phyloP scores from a whole-genome alignment of 306 rosid species.

The Ammopiptanthus mongolicus region DNA sequence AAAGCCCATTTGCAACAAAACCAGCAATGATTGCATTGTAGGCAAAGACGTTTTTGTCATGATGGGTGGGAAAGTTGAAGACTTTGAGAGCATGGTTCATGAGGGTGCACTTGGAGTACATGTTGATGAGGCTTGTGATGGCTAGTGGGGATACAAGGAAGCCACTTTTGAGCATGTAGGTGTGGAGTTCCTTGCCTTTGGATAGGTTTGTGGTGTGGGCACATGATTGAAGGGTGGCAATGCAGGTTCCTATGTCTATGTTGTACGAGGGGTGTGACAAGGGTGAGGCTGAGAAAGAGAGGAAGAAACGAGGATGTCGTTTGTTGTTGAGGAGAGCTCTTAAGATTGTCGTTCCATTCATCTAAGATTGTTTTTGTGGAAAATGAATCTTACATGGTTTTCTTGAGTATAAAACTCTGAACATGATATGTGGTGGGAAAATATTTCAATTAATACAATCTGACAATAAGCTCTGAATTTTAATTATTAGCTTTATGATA shows the following conservation, averaged over 20 bases:
- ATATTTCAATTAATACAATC: too few species aligned
- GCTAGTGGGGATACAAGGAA: slow-evolving; percentile 48
- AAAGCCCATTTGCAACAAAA: slow-evolving; percentile 45
- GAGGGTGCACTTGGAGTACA: slow-evolving; percentile 72
- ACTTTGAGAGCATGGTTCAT: slow-evolving; percentile 46
- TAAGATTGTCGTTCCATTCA: slow-evolving; percentile 16
- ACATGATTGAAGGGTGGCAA: slow-evolving; percentile 54
- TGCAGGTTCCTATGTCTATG: slow-evolving; percentile 40
- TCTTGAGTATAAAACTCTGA: neutral
- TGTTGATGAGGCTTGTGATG: slow-evolving; percentile 73
- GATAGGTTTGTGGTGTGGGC: slow-evolving; percentile 44
- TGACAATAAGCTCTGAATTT: too few species aligned
- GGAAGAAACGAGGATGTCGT: neutral
- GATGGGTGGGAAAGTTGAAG: slow-evolving; percentile 33
- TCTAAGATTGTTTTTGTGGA: neutral
- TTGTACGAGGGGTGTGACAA: slow-evolving; percentile 16
- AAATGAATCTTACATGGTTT: neutral
- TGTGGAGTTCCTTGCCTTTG: slow-evolving; percentile 56
- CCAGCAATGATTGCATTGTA: slow-evolving; percentile 79
- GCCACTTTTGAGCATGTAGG: slow-evolving; percentile 46
- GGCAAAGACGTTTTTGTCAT: slow-evolving; percentile 54
- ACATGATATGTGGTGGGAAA: too few species aligned
- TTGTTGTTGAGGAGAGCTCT: neutral
- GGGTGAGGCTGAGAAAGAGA: slow-evolving; percentile 35
- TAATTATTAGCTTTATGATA: too few species aligned